Conservation (phyloP, 352 stramenopile species). For the Globisporangium paddicum region DNA sequence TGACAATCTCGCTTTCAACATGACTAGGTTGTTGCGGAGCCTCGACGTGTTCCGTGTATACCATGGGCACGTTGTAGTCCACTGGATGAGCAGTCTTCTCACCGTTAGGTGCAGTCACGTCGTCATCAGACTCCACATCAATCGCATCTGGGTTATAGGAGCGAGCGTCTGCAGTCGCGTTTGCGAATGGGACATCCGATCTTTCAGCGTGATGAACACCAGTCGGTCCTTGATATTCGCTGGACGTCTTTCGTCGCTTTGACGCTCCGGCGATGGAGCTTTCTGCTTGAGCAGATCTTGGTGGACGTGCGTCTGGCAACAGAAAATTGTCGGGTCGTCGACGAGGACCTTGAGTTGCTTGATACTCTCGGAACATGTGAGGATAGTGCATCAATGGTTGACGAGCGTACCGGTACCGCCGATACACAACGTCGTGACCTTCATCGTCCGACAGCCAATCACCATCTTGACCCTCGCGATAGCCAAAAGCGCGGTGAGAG, state of each 20-base stretch:
- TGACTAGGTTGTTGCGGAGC: neutral
- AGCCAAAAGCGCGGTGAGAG: neutral
- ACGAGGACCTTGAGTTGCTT: neutral
- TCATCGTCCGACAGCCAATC: conserved; percentile 16
- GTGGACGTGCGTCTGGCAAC: neutral
- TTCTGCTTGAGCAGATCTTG: neutral
- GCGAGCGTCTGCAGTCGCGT: neutral
- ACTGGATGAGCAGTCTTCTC: neutral
- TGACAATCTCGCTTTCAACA: neutral
- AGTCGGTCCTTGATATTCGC: neutral
- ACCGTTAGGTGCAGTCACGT: neutral
- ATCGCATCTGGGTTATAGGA: neutral
- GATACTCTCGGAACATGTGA: conserved; percentile 3
- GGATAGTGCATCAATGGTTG: conserved; percentile 1
- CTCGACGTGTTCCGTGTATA: neutral
- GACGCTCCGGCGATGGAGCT: neutral
- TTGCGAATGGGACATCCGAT: neutral
- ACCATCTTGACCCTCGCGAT: conserved; percentile 2
- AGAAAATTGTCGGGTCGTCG: neutral
- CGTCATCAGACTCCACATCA: neutral
- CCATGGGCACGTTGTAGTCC: neutral
- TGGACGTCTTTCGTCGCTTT: conserved; percentile 11
- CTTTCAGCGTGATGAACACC: neutral
- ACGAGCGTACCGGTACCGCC: conserved; percentile 9
- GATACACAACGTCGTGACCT: conserved; percentile 7